Evolutionary conservation across 1,139 yeast genomes (phyloP), one percentile per base, ranked within the genome.

Genomic region (Saccharomyces hybrid): DNA sequence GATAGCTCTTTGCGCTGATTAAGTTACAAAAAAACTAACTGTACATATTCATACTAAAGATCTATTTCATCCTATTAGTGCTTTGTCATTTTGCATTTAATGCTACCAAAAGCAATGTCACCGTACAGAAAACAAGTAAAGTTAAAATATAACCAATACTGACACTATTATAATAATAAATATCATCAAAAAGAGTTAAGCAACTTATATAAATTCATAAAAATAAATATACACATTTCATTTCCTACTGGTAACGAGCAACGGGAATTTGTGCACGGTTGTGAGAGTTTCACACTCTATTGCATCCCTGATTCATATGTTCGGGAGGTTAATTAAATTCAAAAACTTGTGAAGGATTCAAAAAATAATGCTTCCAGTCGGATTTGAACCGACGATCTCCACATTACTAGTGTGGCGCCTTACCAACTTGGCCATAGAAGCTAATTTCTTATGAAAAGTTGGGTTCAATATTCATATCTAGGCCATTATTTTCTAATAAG

Each of bases 351-450:
- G 23, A 20, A 20, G 23, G 23, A 20, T 20, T 20, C 23, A 20
- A 20, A 20, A 20, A 20, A 20, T 20, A 20, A 20, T 58, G 61
- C 61, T 58, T 58, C 61, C 61, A 58, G 53, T 53, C 60, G 53
- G 60, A 58, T 46, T 58, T 51, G 60, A 58, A 58, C 61, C 53
- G 61, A 58, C 55, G 61, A 58, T 58, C 61, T 58, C 61, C 61
- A 57, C 61, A 58, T 57, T 58, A 58, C 60, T 58, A 58, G 60
- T 58, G 61, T 58, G 61, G 61, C 60, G 61, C 61, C 61, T 57
- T 58, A 58, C 63, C 63, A 60, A 60, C 61, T 60, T 60, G 63
- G 63, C 63, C 61, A 60, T 60, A 60, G 63, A 59, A 60, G 63
- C 61, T 48, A 8, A 3, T 41, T 13, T 16, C 14, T 32, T 42